Percentiles rank a stretch among this genome's conserved stretches.
Evolutionary conservation across 78 protist genomes (phyloP).

Genomic region (Blattamonas nauphoetae): DNA sequence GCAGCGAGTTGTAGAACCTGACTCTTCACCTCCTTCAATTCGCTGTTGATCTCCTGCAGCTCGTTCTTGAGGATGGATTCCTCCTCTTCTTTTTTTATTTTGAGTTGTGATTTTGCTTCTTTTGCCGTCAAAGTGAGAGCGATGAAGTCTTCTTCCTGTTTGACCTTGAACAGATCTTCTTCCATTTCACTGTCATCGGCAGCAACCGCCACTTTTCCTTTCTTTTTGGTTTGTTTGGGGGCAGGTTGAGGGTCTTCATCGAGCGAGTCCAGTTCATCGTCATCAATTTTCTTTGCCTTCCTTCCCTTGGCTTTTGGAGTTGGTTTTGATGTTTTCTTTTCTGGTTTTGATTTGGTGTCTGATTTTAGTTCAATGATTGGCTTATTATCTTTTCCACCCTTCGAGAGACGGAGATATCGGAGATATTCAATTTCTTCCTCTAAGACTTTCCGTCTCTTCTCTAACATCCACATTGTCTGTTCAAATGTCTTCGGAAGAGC

Average conservation of each 20-base stretch:
- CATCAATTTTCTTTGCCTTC: not conserved
- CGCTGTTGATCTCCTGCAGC: no score
- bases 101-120: no score
- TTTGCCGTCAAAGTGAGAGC: no score
- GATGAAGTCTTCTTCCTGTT: not conserved
- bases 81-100: no score
- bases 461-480: not conserved
- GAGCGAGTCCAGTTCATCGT: not conserved
- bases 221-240: not conserved
- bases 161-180: not conserved
- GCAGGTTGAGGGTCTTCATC: no score
- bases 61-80: no score
- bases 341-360: no score
- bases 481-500: slow-evolving; percentile 53
- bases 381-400: no score
- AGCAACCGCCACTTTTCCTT: not conserved
- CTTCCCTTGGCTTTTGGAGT: slow-evolving; percentile 1
- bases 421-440: not conserved
- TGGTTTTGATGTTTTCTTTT: not conserved
- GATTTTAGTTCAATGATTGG: no score
- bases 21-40: no score
- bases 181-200: not conserved
- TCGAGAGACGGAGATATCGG: no score
- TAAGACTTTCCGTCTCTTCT: not conserved
- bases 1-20: no score